Conservation (phyloP, 768 basidiomycete species). For the Xerocomus brunneocitrinus region DNA sequence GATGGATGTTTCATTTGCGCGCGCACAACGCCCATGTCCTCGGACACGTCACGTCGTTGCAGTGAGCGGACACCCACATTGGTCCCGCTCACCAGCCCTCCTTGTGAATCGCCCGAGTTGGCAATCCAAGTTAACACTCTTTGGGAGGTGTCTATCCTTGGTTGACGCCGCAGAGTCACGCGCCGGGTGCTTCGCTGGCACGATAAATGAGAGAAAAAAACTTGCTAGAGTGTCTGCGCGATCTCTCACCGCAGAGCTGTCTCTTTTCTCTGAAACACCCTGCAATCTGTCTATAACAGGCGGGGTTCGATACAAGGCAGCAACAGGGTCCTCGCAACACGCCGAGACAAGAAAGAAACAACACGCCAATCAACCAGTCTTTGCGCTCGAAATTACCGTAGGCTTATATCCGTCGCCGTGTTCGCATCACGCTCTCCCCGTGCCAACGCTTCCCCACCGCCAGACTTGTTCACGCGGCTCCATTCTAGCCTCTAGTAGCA, state of each 20-base stretch:
- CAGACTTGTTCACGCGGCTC: not conserved
- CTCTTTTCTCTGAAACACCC: not conserved
- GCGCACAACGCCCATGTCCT: constrained; percentile 9
- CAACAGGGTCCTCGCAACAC: constrained; percentile 6
- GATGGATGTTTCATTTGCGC: constrained; percentile 21
- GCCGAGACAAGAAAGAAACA: constrained; percentile 17
- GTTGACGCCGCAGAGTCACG: not conserved
- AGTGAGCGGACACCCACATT: not conserved
- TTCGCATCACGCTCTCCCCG: not conserved
- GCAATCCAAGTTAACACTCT: not conserved
- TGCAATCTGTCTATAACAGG: constrained; percentile 3
- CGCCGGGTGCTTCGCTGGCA: not conserved
- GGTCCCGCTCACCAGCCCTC: not conserved
- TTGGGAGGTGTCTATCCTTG: constrained; percentile 8
- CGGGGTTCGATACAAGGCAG: constrained; percentile 4
- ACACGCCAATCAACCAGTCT: constrained; percentile 2
- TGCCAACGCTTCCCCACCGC: not conserved
- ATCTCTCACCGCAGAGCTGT: too few relatives aligned
- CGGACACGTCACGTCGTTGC: constrained; percentile 8
- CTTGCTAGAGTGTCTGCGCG: not conserved
- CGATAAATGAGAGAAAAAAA: not conserved
- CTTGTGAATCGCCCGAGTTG: not conserved
- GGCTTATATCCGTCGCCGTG: constrained; percentile 24
- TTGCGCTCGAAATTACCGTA: too few relatives aligned
- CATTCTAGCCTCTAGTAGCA: not conserved